Percentiles rank a stretch among this genome's conserved stretches.
phyloP scores from a whole-genome alignment of 176 grass and related monocot genomes.

The Pontederia crassipes region DNA sequence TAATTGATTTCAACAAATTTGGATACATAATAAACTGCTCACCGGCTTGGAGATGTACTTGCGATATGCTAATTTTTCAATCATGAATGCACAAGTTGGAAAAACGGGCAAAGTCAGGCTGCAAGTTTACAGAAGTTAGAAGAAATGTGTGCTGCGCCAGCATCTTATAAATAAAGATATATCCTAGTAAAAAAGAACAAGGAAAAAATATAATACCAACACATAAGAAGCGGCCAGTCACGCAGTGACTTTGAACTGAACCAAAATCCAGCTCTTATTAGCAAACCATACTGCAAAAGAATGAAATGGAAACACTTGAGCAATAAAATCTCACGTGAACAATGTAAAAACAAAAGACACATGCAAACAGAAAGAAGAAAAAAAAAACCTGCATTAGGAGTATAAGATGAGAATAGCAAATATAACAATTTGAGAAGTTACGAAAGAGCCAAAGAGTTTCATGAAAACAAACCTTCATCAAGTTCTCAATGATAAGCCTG shows the following conservation, averaged over 20 bases:
- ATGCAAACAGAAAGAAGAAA: conserved; percentile 1
- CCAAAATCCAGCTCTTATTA: conserved; percentile 99
- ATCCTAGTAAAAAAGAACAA: too few species aligned
- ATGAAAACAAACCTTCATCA: conserved; percentile 74
- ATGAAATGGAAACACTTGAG: not conserved
- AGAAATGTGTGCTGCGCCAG: not conserved
- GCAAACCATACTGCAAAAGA: conserved; percentile 66
- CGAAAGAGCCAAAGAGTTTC: not conserved
- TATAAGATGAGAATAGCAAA: not conserved
- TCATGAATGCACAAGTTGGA: conserved; percentile 44
- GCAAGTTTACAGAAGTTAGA: conserved; percentile 36
- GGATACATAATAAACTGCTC: conserved; percentile 28
- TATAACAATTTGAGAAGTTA: too few species aligned
- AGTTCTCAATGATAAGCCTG: conserved; percentile 95
- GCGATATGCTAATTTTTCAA: conserved; percentile 61
- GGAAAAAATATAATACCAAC: conserved; percentile 61
- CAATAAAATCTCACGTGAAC: not conserved
- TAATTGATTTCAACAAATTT: not conserved
- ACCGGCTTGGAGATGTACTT: conserved; percentile 49
- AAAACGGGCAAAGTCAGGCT: conserved; percentile 78
- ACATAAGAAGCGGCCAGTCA: conserved; percentile 96
- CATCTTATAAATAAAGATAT: conserved; percentile 14
- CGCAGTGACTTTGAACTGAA: conserved; percentile 71
- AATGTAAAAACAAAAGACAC: conserved; percentile 9
- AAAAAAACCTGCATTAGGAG: conserved; percentile 1